Base-by-base conservation (phyloP, 805 yeast genomes). In the Ogataea siamensis region DNA sequence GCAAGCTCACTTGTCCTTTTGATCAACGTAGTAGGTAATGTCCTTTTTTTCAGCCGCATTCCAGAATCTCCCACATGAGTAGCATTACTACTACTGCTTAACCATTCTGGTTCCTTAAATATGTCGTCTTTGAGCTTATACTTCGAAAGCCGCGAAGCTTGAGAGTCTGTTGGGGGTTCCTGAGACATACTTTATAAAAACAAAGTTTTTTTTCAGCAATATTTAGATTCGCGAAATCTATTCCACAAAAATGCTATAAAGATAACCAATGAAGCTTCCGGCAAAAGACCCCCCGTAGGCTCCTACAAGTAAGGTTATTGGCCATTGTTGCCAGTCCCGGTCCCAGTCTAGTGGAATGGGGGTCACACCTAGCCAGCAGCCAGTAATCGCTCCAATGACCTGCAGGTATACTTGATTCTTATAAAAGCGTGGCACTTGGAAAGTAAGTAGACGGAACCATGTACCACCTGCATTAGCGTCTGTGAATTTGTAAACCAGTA, bases 321-420 rank as follows among this genome's bases (percentile, higher is more conserved):
- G 99, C 94, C 96, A 91, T 37, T 70, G 73, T 62, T 91, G 99
- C 99, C 99, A 91, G 17, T 83, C 86, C 52, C 98, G 73, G 58
- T 91, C 99, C 99, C 99, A 91, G 61, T 91, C 99, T 42, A 93
- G 69, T 0, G 98, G 97, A 42, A 93, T 88, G 1, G 95, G 98
- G 24, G 86, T 61, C 3, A 91, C 96, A 11, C 98, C 97, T 1
- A 87, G 49, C 98, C 98, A 91, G 5, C 89, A 78, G 1, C 96
- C 96, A 8, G 83, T 26, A 26, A 69, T 46, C 1, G 69, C 61
- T 4, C 75, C 76, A 8, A 70, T 36, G 5, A 70, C 53, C 3
- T 66, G 65, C 22, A 62, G 53, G 38, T 66, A 70, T n/a, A 66
- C 51, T 31, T 57, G 62, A 26, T 59, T 57, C 9, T 43, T 47